A percentile compares a stretch with the other conserved stretches of the same genome.
Evolutionary conservation across 495 filamentous ascomycete species (phyloP).

Genomic region (Trichocladium uniseriatum): DNA sequence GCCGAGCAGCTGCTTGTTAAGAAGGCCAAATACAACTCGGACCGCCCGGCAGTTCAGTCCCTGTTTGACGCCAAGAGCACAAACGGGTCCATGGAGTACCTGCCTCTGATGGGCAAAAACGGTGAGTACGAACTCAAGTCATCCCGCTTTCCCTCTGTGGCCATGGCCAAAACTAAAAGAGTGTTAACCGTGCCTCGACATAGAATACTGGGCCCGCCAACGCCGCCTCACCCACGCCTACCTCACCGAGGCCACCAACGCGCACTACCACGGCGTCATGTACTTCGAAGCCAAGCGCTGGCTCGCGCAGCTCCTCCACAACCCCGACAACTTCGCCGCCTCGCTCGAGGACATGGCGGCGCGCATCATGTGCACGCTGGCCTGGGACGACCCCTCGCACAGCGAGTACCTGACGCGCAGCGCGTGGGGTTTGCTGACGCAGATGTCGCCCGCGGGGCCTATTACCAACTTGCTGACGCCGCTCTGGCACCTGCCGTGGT

Average conservation of each 20-base stretch:
- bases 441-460: constrained; percentile 38
- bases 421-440: constrained; percentile 32
- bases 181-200: too few species aligned
- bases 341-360: constrained; percentile 35
- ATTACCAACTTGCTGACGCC: constrained; percentile 36
- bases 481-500: constrained; percentile 31
- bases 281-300: constrained; percentile 35
- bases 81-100: constrained; percentile 32
- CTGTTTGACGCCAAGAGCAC: constrained; percentile 35
- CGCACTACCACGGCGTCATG: constrained; percentile 31
- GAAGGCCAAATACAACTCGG: constrained; percentile 40
- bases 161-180: neutral
- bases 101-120: constrained; percentile 35
- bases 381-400: constrained; percentile 30
- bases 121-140: constrained; percentile 18
- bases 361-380: constrained; percentile 35
- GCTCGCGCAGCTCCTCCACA: constrained; percentile 27
- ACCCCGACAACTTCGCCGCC: constrained; percentile 31
- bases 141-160: too few species aligned
- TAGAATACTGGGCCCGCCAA: constrained; percentile 36
- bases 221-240: constrained; percentile 30
- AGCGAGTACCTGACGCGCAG: constrained; percentile 29
- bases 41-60: constrained; percentile 32
- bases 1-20: constrained; percentile 44
- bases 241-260: constrained; percentile 31